Evolutionary conservation across 2,329 filamentous ascomycete genomes (phyloP).

Genomic region (Didymellaceae sp.): DNA sequence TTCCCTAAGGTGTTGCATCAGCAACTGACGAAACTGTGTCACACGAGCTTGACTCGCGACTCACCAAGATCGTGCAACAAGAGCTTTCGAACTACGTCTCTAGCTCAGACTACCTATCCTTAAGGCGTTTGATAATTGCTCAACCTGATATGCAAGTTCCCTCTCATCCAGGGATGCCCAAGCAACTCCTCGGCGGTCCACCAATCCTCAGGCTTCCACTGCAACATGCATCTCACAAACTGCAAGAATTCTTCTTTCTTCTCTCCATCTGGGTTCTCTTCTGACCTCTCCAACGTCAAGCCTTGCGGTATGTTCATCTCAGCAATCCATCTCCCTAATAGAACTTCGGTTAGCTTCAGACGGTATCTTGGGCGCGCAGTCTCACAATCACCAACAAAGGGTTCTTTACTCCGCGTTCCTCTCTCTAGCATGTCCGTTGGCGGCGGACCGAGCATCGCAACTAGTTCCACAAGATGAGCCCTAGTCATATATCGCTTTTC

Average conservation of each 20-base stretch:
- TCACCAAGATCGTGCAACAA: too few species aligned
- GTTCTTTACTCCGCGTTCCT: slow-evolving; percentile 17
- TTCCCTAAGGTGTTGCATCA: too few species aligned
- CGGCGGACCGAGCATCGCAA: slow-evolving; percentile 30
- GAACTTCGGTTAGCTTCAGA: background rate
- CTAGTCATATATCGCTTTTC: slow-evolving; percentile 31
- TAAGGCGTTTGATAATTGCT: too few species aligned
- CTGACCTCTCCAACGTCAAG: slow-evolving; percentile 20
- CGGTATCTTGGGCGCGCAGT: background rate
- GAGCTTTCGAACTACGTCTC: too few species aligned
- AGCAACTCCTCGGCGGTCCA: slow-evolving; percentile 25
- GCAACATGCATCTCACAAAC: slow-evolving; percentile 46
- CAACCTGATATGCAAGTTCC: too few species aligned
- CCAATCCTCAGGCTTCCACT: slow-evolving; percentile 46
- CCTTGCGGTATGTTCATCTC: slow-evolving; percentile 13
- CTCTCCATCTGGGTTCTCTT: slow-evolving; percentile 29
- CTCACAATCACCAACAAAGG: slow-evolving; percentile 25
- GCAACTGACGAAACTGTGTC: too few species aligned
- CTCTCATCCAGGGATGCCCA: slow-evolving; percentile 18
- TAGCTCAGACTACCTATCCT: too few species aligned
- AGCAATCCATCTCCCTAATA: slow-evolving; percentile 29
- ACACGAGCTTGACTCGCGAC: too few species aligned
- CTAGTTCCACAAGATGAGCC: slow-evolving; percentile 40
- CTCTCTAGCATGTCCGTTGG: slow-evolving; percentile 22
- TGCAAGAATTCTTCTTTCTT: slow-evolving; percentile 37